A percentile compares a stretch with the other conserved stretches of the same genome.
Conservation (phyloP, 2,329 filamentous ascomycete genomes). For the Alternaria sp. region DNA sequence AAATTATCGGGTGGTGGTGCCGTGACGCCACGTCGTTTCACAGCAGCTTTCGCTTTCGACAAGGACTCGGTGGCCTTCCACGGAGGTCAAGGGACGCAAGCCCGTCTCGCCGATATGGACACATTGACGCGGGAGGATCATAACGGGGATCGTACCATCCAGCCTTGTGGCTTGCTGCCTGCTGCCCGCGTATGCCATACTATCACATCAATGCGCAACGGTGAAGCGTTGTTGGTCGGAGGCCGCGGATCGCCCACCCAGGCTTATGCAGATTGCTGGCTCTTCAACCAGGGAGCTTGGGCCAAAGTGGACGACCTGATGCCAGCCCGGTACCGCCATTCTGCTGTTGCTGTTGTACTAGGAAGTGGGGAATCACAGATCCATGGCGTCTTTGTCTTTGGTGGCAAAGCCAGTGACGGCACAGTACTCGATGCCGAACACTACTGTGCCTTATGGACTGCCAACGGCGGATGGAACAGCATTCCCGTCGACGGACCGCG, state of each 20-base stretch:
- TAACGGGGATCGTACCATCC: conserved; percentile 22
- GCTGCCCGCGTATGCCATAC: conserved; percentile 73
- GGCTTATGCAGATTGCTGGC: conserved; percentile 76
- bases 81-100: conserved; percentile 56
- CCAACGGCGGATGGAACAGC: conserved; percentile 59
- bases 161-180: conserved; percentile 43
- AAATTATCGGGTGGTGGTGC: conserved; percentile 10
- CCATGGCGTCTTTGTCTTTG: conserved; percentile 53
- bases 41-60: conserved; percentile 44
- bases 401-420: conserved; percentile 54
- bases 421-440: conserved; percentile 45
- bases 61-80: conserved; percentile 46
- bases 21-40: conserved; percentile 48
- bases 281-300: conserved; percentile 70
- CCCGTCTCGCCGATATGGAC: conserved; percentile 56
- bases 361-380: conserved; percentile 51
- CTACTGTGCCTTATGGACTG: conserved; percentile 54
- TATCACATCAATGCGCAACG: conserved; percentile 67
- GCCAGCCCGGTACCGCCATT: conserved; percentile 76
- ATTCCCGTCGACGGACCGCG: conserved; percentile 46
- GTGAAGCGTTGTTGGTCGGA: conserved; percentile 71
- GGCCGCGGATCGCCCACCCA: conserved; percentile 78
- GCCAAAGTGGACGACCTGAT: conserved; percentile 69
- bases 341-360: conserved; percentile 58
- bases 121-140: conserved; percentile 37